phyloP scores from a whole-genome alignment of 306 rosid species.

The Vigna hirtella region DNA sequence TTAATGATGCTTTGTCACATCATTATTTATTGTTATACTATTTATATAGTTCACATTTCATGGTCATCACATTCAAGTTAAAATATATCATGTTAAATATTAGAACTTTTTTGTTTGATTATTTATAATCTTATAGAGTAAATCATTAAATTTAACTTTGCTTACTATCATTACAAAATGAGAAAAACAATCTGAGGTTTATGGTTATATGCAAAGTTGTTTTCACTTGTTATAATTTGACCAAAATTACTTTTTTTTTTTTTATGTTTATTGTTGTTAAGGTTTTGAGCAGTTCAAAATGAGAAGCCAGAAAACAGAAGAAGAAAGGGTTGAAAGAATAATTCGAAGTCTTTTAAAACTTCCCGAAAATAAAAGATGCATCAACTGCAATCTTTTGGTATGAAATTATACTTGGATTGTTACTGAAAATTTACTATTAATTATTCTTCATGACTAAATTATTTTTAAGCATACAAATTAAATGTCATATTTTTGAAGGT shows the following conservation, averaged over 20 bases:
- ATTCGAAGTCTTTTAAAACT: conserved; percentile 77
- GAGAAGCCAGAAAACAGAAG: conserved; percentile 74
- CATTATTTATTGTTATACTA: neutral
- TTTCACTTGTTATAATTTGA: neutral
- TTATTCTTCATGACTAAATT: neutral
- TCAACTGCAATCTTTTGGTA: conserved; percentile 92
- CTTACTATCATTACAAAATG: neutral
- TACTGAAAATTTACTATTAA: neutral
- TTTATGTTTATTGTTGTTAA: conserved; percentile 21
- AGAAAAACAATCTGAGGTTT: neutral
- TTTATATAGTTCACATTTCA: too few species aligned
- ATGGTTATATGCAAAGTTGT: neutral
- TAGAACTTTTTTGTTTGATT: neutral
- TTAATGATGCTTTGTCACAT: too few species aligned
- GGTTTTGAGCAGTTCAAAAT: conserved; percentile 51
- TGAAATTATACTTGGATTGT: neutral
- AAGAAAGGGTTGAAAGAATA: conserved; percentile 64
- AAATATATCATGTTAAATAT: neutral
- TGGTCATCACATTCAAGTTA: neutral
- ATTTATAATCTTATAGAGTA: neutral
- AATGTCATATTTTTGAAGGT: neutral
- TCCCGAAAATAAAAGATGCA: conserved; percentile 83
- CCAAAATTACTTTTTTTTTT: neutral
- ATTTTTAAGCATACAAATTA: neutral
- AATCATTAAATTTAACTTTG: neutral